Base-by-base conservation (phyloP, 129 eudicot species). In the Ambrosia artemisiifolia region DNA sequence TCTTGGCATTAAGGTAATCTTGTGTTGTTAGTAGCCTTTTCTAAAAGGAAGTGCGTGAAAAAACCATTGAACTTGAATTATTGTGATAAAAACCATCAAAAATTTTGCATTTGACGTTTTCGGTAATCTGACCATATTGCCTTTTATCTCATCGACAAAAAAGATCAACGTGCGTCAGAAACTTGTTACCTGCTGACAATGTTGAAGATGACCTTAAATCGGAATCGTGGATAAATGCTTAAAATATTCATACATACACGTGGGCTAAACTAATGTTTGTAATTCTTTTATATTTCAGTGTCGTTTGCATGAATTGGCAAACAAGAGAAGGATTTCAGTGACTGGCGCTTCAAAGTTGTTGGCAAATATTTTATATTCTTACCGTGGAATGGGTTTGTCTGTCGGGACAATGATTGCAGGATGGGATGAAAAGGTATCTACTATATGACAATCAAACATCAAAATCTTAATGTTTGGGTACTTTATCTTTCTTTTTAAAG, bases 321-420 rank as follows among this genome's bases (percentile, higher is more conserved):
- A 94, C 79, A 94, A 94, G 78, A 82, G 98, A 75, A 84, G 96
- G 81, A 94, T 94, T 71, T 94, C 98, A 7, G 88, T 90, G 46
- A 88, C 98, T 10, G 98, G 98, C 28, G 98, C 98, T 74, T 94
- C 98, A 63, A 94, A 94, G 85, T 65, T 90, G 83, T 79, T 87
- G 75, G 95, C 98, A 55, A 93, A 93, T 76, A 89, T 93, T 71
- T 84, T 93, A 63, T 93, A 89, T 78, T 82, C 85, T 56, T 90
- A 94, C 75, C 88, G 98, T 77, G 98, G 98, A 47, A 94, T 94
- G 98, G 97, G 98, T 11, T 83, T 94, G 81, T 90, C 97, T 40
- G 97, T 90, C 11, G 97, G 98, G 57, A 94, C 97, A 24, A 94
- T 94, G 98, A 94, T 94, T 69, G 98, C 98, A 70, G 98, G 98